phyloP scores from a whole-genome alignment of 192 early-diverging fungal species.

The Cladochytrium replicatum region DNA sequence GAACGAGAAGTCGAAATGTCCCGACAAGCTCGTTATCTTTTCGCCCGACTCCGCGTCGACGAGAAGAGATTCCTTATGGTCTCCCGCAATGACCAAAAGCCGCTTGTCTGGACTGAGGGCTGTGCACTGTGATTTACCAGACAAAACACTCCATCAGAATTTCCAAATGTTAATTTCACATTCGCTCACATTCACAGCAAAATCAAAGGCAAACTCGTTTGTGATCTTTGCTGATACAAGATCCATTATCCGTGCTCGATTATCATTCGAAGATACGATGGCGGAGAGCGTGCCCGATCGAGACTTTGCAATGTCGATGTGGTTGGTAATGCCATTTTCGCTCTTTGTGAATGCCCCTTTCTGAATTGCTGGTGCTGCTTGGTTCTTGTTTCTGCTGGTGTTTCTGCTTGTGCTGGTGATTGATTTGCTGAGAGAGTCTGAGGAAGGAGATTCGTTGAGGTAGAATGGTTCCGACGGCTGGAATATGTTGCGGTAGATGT shows the following conservation, averaged over 20 bases:
- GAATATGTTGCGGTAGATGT: neutral
- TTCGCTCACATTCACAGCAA: conserved; percentile 47
- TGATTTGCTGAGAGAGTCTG: conserved; percentile 5
- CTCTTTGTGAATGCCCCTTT: conserved; percentile 27
- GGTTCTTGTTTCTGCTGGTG: conserved; percentile 7
- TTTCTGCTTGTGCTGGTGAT: neutral
- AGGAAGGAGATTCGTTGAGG: neutral
- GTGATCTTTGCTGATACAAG: conserved; percentile 25
- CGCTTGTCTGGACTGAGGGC: conserved; percentile 40
- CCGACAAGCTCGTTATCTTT: no score
- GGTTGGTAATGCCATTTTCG: conserved; percentile 51
- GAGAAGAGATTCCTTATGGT: conserved; percentile 27
- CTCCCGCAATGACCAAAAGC: conserved; percentile 47
- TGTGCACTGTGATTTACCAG: no score
- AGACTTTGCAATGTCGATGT: conserved; percentile 37
- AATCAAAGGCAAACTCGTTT: conserved; percentile 29
- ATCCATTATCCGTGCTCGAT: conserved; percentile 35
- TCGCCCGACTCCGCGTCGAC: conserved; percentile 18
- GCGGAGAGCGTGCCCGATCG: conserved; percentile 21
- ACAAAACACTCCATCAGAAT: neutral
- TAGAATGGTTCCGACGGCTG: no score
- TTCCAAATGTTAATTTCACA: neutral
- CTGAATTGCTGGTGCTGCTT: neutral
- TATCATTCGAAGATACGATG: conserved; percentile 51
- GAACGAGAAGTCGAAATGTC: conserved; percentile 61